Percentiles rank a stretch among this genome's conserved stretches.
Evolutionary conservation across 2,329 filamentous ascomycete species (phyloP).

Genomic region (Hysterium pulicare): DNA sequence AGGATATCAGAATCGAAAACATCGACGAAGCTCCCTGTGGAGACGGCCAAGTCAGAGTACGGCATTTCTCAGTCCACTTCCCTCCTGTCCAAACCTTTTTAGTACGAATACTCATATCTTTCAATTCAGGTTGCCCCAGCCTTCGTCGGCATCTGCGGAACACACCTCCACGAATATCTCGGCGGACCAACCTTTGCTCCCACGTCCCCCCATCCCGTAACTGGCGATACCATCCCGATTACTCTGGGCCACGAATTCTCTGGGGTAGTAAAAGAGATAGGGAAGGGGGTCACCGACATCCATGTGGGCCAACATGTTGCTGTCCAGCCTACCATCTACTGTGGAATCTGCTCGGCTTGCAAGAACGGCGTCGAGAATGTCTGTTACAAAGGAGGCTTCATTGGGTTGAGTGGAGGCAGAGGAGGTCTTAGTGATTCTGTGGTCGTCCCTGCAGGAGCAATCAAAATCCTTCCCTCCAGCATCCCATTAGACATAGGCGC

Average conservation of each 20-base stretch:
- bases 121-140: constrained; percentile 38
- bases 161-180: constrained; percentile 54
- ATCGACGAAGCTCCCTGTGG: constrained; percentile 48
- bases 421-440: constrained; percentile 57
- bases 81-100: background rate
- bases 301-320: constrained; percentile 55
- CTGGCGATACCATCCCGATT: constrained; percentile 55
- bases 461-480: constrained; percentile 51
- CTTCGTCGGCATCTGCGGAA: constrained; percentile 54
- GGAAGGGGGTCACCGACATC: constrained; percentile 46
- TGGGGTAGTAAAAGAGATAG: constrained; percentile 59
- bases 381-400: constrained; percentile 56
- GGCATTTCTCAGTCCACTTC: background rate
- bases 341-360: constrained; percentile 56
- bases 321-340: constrained; percentile 59
- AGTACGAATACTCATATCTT: background rate
- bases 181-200: constrained; percentile 50
- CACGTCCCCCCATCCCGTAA: constrained; percentile 54
- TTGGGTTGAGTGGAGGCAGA: constrained; percentile 49
- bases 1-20: constrained; percentile 54
- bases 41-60: constrained; percentile 49
- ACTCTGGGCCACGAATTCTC: constrained; percentile 65
- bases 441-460: constrained; percentile 49
- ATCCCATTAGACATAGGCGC: constrained; percentile 54
- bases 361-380: constrained; percentile 53